Evolutionary conservation across 495 filamentous ascomycete species (phyloP).

Genomic region (Penicillium turbatum): DNA sequence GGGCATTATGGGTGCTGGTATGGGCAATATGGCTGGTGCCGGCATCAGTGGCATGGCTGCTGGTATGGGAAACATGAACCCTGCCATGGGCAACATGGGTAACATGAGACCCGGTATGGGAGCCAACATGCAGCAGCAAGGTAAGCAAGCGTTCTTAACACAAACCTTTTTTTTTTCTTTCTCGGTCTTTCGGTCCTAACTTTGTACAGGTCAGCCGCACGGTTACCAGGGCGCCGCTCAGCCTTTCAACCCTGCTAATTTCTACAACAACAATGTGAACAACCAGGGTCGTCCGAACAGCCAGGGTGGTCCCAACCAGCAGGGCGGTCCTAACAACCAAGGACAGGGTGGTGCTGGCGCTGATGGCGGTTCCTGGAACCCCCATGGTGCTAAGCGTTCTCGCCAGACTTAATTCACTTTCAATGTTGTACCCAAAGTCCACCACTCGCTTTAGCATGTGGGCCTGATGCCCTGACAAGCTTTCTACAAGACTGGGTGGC

Average conservation of each 20-base stretch:
- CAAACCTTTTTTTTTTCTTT: background rate
- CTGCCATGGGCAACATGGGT: conserved; percentile 20
- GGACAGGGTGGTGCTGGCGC: conserved; percentile 39
- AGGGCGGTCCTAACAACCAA: conserved; percentile 54
- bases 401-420: conserved; percentile 52
- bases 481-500: no score
- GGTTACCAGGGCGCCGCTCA: conserved; percentile 60
- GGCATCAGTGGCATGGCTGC: conserved; percentile 47
- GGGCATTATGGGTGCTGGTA: conserved; percentile 22
- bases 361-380: conserved; percentile 66
- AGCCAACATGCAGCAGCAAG: conserved; percentile 57
- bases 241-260: conserved; percentile 61
- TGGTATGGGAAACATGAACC: background rate
- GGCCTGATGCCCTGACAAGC: no score
- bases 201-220: conserved; percentile 25
- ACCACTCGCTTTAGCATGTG: background rate
- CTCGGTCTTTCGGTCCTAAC: background rate
- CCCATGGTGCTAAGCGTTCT: conserved; percentile 77
- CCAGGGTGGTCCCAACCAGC: conserved; percentile 40
- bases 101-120: conserved; percentile 45
- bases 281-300: conserved; percentile 64
- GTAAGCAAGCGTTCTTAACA: conserved; percentile 39
- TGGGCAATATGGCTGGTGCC: conserved; percentile 6
- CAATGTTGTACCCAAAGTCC: background rate
- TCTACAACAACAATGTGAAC: conserved; percentile 5